These are phyloP conservation scores for Xylaria sp. DNA, from an alignment of 2,329 filamentous ascomycete species.

Conservation along the genomic window DNA sequence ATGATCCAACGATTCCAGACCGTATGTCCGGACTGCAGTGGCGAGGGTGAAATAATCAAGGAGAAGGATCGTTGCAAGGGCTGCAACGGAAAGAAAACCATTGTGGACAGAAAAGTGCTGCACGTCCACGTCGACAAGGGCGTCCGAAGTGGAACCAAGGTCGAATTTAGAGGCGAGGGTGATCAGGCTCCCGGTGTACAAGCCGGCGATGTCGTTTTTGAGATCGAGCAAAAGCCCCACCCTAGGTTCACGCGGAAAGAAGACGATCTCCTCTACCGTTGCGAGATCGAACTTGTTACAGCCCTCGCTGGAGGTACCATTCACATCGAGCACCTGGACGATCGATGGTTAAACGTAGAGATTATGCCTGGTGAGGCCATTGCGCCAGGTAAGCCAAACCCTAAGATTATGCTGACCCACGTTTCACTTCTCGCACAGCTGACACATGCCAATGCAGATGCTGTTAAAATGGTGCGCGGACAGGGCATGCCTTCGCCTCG, in stretches of 20 bases:
- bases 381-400: slow-evolving; percentile 76
- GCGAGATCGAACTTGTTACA: slow-evolving; percentile 94
- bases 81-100: slow-evolving; percentile 97
- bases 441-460: slow-evolving; percentile 64
- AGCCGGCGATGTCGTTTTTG: slow-evolving; percentile 96
- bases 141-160: slow-evolving; percentile 92
- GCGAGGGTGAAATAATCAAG: slow-evolving; percentile 95
- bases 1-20: slow-evolving; percentile 99
- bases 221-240: slow-evolving; percentile 99
- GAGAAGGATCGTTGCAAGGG: slow-evolving; percentile 98
- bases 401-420: background rate
- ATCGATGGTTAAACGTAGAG: slow-evolving; percentile 93
- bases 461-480: slow-evolving; percentile 92
- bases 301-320: slow-evolving; percentile 92
- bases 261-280: slow-evolving; percentile 94
- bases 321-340: slow-evolving; percentile 95
- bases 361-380: slow-evolving; percentile 96
- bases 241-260: slow-evolving; percentile 93
- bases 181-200: slow-evolving; percentile 94
- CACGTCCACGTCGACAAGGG: slow-evolving; percentile 98
- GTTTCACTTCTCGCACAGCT: slow-evolving; percentile 33
- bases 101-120: slow-evolving; percentile 96
- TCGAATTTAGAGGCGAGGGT: slow-evolving; percentile 96
- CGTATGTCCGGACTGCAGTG: slow-evolving; percentile 97
- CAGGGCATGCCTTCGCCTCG: slow-evolving; percentile 98